Conservation (phyloP, 2,329 filamentous ascomycete genomes). For the Neonectria magnoliae region DNA sequence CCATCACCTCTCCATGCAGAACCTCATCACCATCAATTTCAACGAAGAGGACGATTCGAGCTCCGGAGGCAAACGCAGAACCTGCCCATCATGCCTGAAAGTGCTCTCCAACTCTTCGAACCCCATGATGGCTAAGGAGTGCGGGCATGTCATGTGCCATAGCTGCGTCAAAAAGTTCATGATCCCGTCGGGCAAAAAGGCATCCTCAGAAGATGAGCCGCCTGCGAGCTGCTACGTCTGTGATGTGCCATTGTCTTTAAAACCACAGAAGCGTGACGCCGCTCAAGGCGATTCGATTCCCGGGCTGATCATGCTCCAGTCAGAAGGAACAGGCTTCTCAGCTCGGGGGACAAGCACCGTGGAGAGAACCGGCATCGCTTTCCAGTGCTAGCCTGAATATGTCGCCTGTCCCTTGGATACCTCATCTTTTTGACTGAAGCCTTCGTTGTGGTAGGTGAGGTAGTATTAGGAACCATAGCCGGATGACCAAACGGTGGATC, state of each 20-base stretch:
- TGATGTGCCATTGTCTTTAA: slow-evolving; percentile 75
- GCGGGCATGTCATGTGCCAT: slow-evolving; percentile 91
- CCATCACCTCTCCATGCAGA: slow-evolving; percentile 82
- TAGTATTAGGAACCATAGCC: slow-evolving; percentile 70
- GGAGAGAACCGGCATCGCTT: slow-evolving; percentile 80
- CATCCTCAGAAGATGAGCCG: slow-evolving; percentile 57
- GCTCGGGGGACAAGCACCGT: slow-evolving; percentile 86
- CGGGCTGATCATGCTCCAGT: slow-evolving; percentile 81
- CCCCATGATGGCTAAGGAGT: slow-evolving; percentile 85
- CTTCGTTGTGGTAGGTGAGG: slow-evolving; percentile 40
- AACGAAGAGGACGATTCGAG: slow-evolving; percentile 70
- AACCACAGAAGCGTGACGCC: slow-evolving; percentile 52
- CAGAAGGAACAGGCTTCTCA: slow-evolving; percentile 93
- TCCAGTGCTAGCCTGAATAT: slow-evolving; percentile 76
- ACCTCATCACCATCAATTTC: slow-evolving; percentile 80
- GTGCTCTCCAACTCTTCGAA: slow-evolving; percentile 82
- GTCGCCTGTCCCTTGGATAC: not conserved
- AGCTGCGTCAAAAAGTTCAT: slow-evolving; percentile 88
- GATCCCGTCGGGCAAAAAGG: slow-evolving; percentile 60
- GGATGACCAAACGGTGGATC: slow-evolving; percentile 77
- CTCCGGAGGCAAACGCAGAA: slow-evolving; percentile 53
- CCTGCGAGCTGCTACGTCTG: slow-evolving; percentile 80
- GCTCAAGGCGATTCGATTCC: slow-evolving; percentile 68
- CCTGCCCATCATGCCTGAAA: slow-evolving; percentile 90
- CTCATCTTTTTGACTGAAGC: slow-evolving; percentile 31